A percentile compares a stretch with the other conserved stretches of the same genome.
Conservation (phyloP, 2,329 filamentous ascomycete species). For the Trichophyton equinum region DNA sequence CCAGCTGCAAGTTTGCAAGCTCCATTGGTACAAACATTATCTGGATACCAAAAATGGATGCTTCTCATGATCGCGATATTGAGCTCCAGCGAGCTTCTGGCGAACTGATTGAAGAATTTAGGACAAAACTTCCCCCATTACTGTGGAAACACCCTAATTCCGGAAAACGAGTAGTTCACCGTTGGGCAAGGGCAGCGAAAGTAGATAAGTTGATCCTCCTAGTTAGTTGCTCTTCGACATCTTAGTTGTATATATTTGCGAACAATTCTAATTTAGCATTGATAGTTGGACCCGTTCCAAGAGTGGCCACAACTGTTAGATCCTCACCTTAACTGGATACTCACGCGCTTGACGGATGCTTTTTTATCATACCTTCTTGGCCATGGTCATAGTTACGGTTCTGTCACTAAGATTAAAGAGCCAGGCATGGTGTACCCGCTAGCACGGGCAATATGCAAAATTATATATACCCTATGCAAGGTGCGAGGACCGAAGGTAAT, state of each 20-base stretch:
- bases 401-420: constrained; percentile 18
- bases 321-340: constrained; percentile 60
- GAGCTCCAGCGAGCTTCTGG: constrained; percentile 37
- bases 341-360: constrained; percentile 61
- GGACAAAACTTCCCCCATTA: constrained; percentile 30
- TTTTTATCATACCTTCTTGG: constrained; percentile 54
- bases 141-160: constrained; percentile 26
- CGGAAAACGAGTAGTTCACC: constrained; percentile 22
- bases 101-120: constrained; percentile 32
- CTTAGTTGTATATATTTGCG: constrained; percentile 4
- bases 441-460: constrained; percentile 58
- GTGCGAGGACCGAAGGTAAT: constrained; percentile 88
- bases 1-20: too few species aligned
- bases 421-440: constrained; percentile 35
- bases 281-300: constrained; percentile 72
- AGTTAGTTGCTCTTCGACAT: constrained; percentile 20
- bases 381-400: constrained; percentile 32
- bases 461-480: constrained; percentile 88
- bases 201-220: constrained; percentile 29
- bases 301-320: constrained; percentile 91
- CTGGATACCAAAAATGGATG: constrained; percentile 28
- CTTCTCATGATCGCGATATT: constrained; percentile 32
- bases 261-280: background rate
- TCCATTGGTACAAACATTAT: background rate
- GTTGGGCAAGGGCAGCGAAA: constrained; percentile 28